Evolutionary conservation across 2,329 filamentous ascomycete species (phyloP).

Genomic region (Aspergillus unguis): DNA sequence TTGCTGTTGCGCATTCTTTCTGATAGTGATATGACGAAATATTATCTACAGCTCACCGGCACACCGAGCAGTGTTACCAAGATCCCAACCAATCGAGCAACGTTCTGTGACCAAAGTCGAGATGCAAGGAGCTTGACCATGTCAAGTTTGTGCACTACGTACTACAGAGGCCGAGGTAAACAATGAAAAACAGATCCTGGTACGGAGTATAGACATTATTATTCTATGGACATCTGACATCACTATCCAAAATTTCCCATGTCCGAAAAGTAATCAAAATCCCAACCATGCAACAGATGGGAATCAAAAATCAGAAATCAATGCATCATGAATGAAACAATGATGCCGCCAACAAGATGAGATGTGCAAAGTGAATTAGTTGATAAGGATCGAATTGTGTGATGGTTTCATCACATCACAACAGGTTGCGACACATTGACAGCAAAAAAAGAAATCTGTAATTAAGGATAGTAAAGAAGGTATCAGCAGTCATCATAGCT

Average conservation of each 20-base stretch:
- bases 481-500: constrained; percentile 7
- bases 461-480: constrained; percentile 3
- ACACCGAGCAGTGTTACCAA: no score
- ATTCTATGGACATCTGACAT: not conserved
- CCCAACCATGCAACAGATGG: not conserved
- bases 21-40: not conserved
- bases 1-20: not conserved
- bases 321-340: not conserved
- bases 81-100: no score
- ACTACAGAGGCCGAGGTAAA: no score
- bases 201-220: not conserved
- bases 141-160: not conserved
- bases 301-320: not conserved
- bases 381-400: not conserved
- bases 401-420: not conserved
- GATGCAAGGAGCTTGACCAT: not conserved
- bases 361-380: not conserved
- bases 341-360: not conserved
- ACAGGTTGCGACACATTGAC: not conserved
- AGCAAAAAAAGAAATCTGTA: not conserved
- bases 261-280: not conserved
- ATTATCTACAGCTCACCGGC: no score
- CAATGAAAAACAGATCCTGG: not conserved
- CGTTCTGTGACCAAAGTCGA: not conserved
- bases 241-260: not conserved